A percentile compares a stretch with the other conserved stretches of the same genome.
Conservation (phyloP, 1,139 yeast genomes). For the Magnusiomyces magnusii region DNA sequence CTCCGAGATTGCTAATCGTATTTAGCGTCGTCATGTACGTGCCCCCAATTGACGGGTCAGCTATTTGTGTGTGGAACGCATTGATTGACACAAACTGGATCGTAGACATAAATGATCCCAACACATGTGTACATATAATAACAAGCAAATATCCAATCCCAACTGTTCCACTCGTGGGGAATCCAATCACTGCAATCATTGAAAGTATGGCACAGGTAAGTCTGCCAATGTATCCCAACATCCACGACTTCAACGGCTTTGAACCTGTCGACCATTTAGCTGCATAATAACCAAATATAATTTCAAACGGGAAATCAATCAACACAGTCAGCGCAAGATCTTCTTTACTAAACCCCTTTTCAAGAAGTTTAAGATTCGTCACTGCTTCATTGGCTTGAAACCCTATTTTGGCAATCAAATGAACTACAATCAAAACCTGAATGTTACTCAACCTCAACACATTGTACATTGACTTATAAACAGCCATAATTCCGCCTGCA, state of each 20-base stretch:
- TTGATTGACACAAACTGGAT: conserved; percentile 91
- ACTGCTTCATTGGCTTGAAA: conserved; percentile 97
- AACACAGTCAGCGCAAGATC: conserved; percentile 88
- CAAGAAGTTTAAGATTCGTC: conserved; percentile 81
- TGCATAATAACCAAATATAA: conserved; percentile 89
- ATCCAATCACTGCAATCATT: conserved; percentile 60
- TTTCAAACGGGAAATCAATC: conserved; percentile 94
- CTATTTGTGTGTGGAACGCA: conserved; percentile 92
- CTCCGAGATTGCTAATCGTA: conserved; percentile 89
- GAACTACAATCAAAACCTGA: conserved; percentile 64
- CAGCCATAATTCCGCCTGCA: conserved; percentile 34
- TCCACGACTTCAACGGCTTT: conserved; percentile 76
- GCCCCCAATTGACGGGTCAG: conserved; percentile 95
- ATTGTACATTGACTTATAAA: conserved; percentile 70
- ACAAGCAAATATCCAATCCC: conserved; percentile 49
- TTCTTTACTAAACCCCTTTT: conserved; percentile 87
- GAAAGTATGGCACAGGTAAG: conserved; percentile 69
- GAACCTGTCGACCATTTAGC: conserved; percentile 88
- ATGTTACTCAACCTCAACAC: conserved; percentile 73
- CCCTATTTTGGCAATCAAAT: conserved; percentile 80
- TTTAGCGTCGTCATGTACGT: conserved; percentile 96
- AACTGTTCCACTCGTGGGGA: conserved; percentile 53
- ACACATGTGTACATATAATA: conserved; percentile 72
- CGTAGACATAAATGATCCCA: conserved; percentile 89
- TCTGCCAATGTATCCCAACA: conserved; percentile 79